Conservation (phyloP, 2,329 filamentous ascomycete genomes). For the Ascomycota sp. region DNA sequence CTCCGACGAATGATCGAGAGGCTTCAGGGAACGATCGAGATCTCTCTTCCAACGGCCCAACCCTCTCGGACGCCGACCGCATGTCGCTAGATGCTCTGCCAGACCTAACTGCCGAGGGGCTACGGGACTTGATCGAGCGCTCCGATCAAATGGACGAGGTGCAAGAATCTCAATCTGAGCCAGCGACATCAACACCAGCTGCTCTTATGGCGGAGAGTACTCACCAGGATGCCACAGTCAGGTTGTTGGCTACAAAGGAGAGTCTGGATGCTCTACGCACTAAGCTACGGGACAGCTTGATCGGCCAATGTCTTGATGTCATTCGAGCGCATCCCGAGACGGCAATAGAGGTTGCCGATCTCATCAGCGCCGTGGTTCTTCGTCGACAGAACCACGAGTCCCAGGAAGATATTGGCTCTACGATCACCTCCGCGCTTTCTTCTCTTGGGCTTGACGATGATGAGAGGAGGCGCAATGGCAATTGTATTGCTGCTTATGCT, state of each 20-base stretch:
- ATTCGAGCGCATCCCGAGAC: slow-evolving; percentile 70
- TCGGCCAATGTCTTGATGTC: slow-evolving; percentile 77
- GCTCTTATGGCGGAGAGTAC: slow-evolving; percentile 3
- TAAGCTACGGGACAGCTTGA: slow-evolving; percentile 51
- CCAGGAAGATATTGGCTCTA: slow-evolving; percentile 55
- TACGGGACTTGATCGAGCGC: slow-evolving; percentile 10
- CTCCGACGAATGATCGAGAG: slow-evolving; percentile 6
- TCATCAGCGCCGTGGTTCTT: slow-evolving; percentile 53
- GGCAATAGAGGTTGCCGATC: slow-evolving; percentile 73
- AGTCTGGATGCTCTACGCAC: slow-evolving; percentile 56
- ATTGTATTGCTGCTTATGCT: slow-evolving; percentile 62
- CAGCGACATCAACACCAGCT: slow-evolving; percentile 2
- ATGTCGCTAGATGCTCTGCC: slow-evolving; percentile 16
- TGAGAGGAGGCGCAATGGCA: slow-evolving; percentile 38
- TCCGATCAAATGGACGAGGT: slow-evolving; percentile 2
- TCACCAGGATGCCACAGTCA: slow-evolving; percentile 3
- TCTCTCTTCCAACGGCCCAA: slow-evolving; percentile 4
- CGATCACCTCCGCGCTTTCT: slow-evolving; percentile 64
- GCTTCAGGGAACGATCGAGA: slow-evolving; percentile 5
- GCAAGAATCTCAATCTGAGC: neutral
- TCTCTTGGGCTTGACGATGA: slow-evolving; percentile 39
- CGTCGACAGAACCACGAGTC: slow-evolving; percentile 31
- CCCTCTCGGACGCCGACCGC: slow-evolving; percentile 12
- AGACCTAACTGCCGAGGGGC: slow-evolving; percentile 8
- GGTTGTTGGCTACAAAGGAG: slow-evolving; percentile 31